phyloP scores from a whole-genome alignment of 192 early-diverging fungal genomes.

The Linnemannia elongata region DNA sequence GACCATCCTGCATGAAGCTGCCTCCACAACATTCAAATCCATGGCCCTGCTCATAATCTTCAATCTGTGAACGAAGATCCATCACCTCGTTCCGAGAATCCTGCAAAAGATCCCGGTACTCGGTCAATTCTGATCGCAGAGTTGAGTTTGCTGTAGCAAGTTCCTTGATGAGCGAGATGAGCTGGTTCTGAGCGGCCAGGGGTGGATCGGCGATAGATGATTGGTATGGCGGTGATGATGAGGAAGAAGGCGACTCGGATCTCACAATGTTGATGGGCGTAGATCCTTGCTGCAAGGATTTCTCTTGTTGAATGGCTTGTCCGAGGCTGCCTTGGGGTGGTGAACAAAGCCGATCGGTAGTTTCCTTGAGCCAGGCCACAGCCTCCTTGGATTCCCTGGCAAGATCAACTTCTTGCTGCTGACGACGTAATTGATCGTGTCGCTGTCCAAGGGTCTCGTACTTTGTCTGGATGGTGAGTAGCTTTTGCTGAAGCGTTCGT shows the following conservation, averaged over 20 bases:
- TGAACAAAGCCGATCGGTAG: conserved; percentile 36
- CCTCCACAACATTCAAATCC: conserved; percentile 43
- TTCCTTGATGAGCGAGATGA: conserved; percentile 67
- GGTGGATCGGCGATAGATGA: conserved; percentile 37
- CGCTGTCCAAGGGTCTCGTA: conserved; percentile 44
- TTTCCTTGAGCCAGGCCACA: conserved; percentile 52
- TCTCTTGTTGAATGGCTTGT: conserved; percentile 48
- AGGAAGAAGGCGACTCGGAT: conserved; percentile 9
- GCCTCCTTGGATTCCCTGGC: conserved; percentile 53
- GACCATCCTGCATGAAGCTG: conserved; percentile 2
- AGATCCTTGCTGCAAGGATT: conserved; percentile 15
- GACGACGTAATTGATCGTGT: conserved; percentile 32
- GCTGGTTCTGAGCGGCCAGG: conserved; percentile 58
- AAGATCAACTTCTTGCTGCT: conserved; percentile 42
- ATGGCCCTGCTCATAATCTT: conserved; percentile 56
- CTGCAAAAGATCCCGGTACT: conserved; percentile 62
- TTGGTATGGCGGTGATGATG: conserved; percentile 39
- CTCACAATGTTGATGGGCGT: conserved; percentile 28
- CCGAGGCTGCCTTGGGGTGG: conserved; percentile 54
- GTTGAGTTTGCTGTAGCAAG: conserved; percentile 68
- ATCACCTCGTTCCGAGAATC: conserved; percentile 62
- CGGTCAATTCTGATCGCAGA: conserved; percentile 58
- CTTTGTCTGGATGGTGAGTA: conserved; percentile 42
- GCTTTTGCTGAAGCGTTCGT: conserved; percentile 41
- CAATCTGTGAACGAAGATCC: conserved; percentile 57